Conservation (phyloP, 345 rosid genomes). For the Sisymbrium altissimum region DNA sequence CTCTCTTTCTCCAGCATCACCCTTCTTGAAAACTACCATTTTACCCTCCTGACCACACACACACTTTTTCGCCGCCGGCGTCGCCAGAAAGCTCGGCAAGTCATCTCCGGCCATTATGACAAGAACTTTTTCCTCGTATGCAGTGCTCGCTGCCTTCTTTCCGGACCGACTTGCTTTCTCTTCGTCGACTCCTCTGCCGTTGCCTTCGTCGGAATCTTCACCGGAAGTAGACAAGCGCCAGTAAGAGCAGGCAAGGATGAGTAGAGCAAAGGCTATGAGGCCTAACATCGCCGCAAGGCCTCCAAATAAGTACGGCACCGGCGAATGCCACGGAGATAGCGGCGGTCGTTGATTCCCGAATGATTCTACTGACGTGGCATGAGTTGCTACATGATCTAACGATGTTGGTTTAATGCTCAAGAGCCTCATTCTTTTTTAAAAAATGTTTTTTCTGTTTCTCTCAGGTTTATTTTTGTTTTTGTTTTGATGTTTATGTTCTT, state of each 20-base stretch:
- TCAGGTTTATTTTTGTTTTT: not conserved
- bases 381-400: not conserved
- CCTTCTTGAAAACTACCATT: not conserved
- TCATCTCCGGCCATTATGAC: constrained; percentile 76
- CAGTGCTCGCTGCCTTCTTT: constrained; percentile 8
- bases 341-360: constrained; percentile 19
- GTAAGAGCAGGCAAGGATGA: constrained; percentile 71
- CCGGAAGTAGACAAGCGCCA: constrained; percentile 43
- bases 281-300: constrained; percentile 75
- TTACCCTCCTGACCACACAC: constrained; percentile 34
- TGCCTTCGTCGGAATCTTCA: constrained; percentile 27
- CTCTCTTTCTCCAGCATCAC: constrained; percentile 20
- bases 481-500: not conserved
- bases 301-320: constrained; percentile 74
- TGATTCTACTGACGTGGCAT: constrained; percentile 29
- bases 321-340: constrained; percentile 67
- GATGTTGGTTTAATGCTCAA: constrained; percentile 26
- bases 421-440: constrained; percentile 1
- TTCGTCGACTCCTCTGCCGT: constrained; percentile 38
- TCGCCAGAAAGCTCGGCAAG: constrained; percentile 65
- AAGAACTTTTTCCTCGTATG: constrained; percentile 52
- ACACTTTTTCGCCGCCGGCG: constrained; percentile 42
- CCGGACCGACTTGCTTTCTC: constrained; percentile 34
- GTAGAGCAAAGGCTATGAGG: constrained; percentile 61
- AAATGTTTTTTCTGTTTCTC: not conserved